These are phyloP conservation scores for Dictyostelium discoideum DNA, from an alignment of 78 protist species.

Conservation along the genomic window DNA sequence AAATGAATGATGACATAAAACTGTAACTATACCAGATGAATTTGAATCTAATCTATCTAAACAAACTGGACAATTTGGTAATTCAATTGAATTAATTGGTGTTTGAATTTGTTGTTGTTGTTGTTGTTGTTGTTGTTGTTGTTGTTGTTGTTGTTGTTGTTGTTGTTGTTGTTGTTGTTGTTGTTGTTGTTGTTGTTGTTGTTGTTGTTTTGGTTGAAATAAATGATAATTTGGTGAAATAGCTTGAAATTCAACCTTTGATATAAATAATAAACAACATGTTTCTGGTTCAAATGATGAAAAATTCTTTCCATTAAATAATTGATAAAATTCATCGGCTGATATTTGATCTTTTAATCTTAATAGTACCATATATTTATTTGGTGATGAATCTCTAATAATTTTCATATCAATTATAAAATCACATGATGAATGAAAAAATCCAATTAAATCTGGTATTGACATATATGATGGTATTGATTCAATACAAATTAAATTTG, in stretches of 20 bases:
- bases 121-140: too few relatives aligned
- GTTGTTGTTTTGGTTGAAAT: conserved; percentile 24
- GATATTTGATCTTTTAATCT: conserved; percentile 21
- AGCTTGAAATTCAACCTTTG: conserved; percentile 49
- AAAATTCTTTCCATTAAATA: conserved; percentile 84
- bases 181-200: too few relatives aligned
- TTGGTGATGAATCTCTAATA: conserved; percentile 83
- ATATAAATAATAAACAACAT: conserved; percentile 41
- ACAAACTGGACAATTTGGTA: conserved; percentile 96
- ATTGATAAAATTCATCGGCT: conserved; percentile 81
- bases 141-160: conserved; percentile 14
- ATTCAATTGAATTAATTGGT: conserved; percentile 54
- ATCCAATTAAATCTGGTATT: conserved; percentile 72
- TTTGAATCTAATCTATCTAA: conserved; percentile 90
- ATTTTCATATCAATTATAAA: conserved; percentile 58
- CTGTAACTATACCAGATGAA: conserved; percentile 88
- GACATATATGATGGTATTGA: conserved; percentile 78
- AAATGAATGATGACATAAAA: conserved; percentile 93
- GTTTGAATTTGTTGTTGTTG: background rate
- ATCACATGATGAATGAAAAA: conserved; percentile 13
- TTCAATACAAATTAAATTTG: conserved; percentile 62
- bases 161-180: too few relatives aligned
- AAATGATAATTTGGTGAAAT: conserved; percentile 53
- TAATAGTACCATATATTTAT: conserved; percentile 83
- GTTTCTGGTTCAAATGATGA: conserved; percentile 85